Conservation (phyloP, 2,329 filamentous ascomycete genomes). For the Ophiostoma pallidulum region DNA sequence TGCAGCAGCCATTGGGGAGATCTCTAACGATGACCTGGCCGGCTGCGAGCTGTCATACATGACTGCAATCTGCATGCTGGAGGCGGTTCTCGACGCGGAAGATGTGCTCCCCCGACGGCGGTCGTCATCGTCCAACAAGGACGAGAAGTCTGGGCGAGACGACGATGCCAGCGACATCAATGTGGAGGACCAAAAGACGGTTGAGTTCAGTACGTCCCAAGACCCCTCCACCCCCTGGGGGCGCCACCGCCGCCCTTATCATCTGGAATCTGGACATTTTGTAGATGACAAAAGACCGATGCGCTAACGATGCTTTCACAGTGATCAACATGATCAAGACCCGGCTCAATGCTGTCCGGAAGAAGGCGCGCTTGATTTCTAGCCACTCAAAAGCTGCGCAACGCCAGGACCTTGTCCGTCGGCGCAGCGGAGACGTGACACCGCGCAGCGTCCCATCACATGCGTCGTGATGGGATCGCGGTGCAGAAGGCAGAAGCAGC, state of each 20-base stretch:
- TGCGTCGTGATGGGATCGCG: slow-evolving; percentile 24
- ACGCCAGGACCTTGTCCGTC: slow-evolving; percentile 33
- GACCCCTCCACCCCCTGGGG: not conserved
- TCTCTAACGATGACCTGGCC: slow-evolving; percentile 77
- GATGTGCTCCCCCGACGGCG: slow-evolving; percentile 41
- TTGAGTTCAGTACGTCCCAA: slow-evolving; percentile 56
- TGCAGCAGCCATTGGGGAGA: slow-evolving; percentile 87
- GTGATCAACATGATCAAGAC: slow-evolving; percentile 54
- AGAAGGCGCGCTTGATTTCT: slow-evolving; percentile 53
- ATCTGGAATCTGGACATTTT: no score
- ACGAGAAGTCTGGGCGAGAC: slow-evolving; percentile 34
- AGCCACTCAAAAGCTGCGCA: slow-evolving; percentile 44
- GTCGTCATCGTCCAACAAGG: slow-evolving; percentile 18
- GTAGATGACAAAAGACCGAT: no score
- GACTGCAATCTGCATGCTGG: slow-evolving; percentile 88
- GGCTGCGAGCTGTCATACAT: slow-evolving; percentile 90
- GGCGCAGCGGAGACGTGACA: slow-evolving; percentile 47
- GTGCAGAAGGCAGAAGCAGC: no score
- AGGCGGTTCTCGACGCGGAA: slow-evolving; percentile 84
- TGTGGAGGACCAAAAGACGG: slow-evolving; percentile 61
- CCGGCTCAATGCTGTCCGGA: slow-evolving; percentile 47
- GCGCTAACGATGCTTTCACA: no score
- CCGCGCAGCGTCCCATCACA: slow-evolving; percentile 45
- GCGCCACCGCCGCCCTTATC: no score
- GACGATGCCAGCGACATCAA: slow-evolving; percentile 42